Evolutionary conservation across 768 basidiomycete genomes (phyloP), one percentile per base, ranked within the genome.

Genomic region (Cystobasidium tubakii): DNA sequence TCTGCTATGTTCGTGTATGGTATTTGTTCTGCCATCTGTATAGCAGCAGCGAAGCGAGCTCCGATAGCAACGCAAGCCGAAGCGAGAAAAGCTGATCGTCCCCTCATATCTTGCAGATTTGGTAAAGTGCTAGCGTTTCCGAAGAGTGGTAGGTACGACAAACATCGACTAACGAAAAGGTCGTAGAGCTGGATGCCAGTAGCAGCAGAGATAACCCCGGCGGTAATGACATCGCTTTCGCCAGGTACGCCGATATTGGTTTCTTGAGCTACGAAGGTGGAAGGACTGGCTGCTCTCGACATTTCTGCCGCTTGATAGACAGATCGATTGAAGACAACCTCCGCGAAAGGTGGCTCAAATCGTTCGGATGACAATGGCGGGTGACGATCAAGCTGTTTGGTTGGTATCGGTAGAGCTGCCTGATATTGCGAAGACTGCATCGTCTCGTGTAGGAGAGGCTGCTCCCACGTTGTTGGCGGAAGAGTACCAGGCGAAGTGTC

Each of bases 271-370:
- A 60, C 21, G 13, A 29, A 34, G 15, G 57, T 12, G 12, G 57
- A 27, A 34, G 57, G 57, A 31, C 57, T 60, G 15, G 57, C 57
- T 27, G 57, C 57, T 60, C 57, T 25, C 57, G 57, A 60, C 9
- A 60, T 60, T 60, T 60, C 57, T 15, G 57, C 57, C 2, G 57
- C 57, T 21, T 60, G 57, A 60, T 60, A 60, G 57, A 60, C 57
- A 6, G 57, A 60, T 13, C 57, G 57, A 34, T 60, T 60, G 57
- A 60, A 60, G 13, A 60, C 57, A 6, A 60, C 57, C 23, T 60
- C 57, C 57, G 57, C 57, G 23, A 60, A 60, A 12, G 57, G 57
- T 60, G 57, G 57, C 27, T 60, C 57, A 34, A 60, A 60, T 4
- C 57, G 57, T 23, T 60, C 57, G 3, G 57, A 29, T 29, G 57